These are phyloP conservation scores for Skeletonema marinoi DNA, from an alignment of 108 stramenopile species.

Conservation along the genomic window DNA sequence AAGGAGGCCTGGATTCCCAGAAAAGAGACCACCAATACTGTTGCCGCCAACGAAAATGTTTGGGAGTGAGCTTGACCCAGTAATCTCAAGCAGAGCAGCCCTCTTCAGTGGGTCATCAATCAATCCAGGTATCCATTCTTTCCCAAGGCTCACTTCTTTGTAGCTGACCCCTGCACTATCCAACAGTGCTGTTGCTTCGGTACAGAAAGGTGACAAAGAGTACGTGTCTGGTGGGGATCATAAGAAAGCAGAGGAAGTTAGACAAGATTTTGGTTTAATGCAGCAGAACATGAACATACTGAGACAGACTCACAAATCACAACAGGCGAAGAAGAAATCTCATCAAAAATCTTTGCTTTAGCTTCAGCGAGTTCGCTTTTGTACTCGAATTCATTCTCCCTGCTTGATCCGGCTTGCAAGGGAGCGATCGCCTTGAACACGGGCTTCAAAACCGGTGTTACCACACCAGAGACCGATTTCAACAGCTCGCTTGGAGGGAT, in stretches of 20 bases:
- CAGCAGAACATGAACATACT: background rate
- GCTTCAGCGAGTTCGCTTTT: constrained; percentile 48
- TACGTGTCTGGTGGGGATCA: constrained; percentile 54
- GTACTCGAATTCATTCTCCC: constrained; percentile 40
- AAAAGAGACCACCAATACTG: constrained; percentile 68
- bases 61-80: constrained; percentile 73
- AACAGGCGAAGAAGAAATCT: constrained; percentile 43
- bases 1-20: constrained; percentile 66
- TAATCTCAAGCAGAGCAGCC: constrained; percentile 70
- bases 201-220: constrained; percentile 70
- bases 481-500: constrained; percentile 71
- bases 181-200: constrained; percentile 57
- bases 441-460: constrained; percentile 55
- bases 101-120: constrained; percentile 52
- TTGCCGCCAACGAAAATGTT: constrained; percentile 70
- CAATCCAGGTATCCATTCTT: constrained; percentile 76
- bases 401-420: constrained; percentile 59
- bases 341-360: constrained; percentile 50
- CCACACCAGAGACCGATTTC: constrained; percentile 44
- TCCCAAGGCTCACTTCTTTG: constrained; percentile 61
- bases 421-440: constrained; percentile 54
- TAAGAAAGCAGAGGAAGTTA: background rate
- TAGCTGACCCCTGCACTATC: constrained; percentile 51
- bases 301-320: constrained; percentile 55
- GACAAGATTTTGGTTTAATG: background rate